These are phyloP conservation scores for Yarrowia keelungensis DNA, from an alignment of 805 yeast genomes.

Conservation along the genomic window DNA sequence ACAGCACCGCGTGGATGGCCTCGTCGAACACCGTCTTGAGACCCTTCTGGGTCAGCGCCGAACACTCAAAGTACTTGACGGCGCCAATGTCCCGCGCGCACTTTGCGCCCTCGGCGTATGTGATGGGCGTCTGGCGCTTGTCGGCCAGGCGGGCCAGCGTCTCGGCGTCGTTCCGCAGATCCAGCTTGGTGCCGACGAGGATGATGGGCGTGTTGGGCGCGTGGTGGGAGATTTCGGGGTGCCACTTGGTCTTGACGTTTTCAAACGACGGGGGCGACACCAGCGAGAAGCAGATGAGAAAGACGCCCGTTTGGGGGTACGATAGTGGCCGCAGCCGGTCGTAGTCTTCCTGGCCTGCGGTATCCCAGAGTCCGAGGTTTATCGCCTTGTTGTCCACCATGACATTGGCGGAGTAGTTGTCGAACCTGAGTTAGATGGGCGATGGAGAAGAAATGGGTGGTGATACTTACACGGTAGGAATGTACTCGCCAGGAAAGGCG, in stretches of 20 bases:
- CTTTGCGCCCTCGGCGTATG: conserved; percentile 65
- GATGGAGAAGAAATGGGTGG: neutral
- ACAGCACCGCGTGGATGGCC: conserved; percentile 74
- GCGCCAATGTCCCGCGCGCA: conserved; percentile 77
- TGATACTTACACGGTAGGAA: conserved; percentile 73
- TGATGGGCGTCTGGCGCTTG: conserved; percentile 66
- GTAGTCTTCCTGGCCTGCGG: conserved; percentile 94
- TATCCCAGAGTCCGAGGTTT: conserved; percentile 91
- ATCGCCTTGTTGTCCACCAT: conserved; percentile 82
- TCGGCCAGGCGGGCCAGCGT: conserved; percentile 68
- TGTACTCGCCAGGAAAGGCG: conserved; percentile 90
- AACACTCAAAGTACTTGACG: conserved; percentile 80
- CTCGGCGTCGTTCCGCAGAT: conserved; percentile 81
- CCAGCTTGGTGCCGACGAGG: conserved; percentile 87
- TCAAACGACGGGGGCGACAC: conserved; percentile 80
- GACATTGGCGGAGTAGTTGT: conserved; percentile 86
- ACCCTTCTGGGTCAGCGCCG: conserved; percentile 88
- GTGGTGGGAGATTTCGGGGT: conserved; percentile 86
- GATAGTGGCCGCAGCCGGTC: conserved; percentile 88
- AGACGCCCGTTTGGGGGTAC: conserved; percentile 91
- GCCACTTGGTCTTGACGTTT: conserved; percentile 82
- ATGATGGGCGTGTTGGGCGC: conserved; percentile 73
- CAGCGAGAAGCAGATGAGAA: conserved; percentile 83
- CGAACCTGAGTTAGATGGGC: conserved; percentile 56
- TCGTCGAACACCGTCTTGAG: conserved; percentile 83